phyloP scores from a whole-genome alignment of 805 yeast species.

The Kregervanrija pseudodelftensis region DNA sequence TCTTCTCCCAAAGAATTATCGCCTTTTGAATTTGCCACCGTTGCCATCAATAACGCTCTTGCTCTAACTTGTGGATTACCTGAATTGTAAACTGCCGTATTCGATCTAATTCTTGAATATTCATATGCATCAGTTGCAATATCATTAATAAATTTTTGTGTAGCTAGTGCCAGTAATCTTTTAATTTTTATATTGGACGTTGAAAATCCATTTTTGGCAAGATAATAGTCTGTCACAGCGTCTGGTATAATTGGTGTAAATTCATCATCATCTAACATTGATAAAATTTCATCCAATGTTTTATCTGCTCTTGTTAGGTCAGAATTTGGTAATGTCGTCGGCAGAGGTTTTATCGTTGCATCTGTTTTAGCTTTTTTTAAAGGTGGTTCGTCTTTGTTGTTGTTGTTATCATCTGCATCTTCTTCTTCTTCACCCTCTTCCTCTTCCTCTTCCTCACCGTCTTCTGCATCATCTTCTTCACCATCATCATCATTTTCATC shows the following conservation, averaged over 20 bases:
- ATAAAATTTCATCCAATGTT: constrained; percentile 74
- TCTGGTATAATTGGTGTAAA: constrained; percentile 96
- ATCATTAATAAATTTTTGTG: constrained; percentile 91
- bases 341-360: background rate
- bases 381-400: background rate
- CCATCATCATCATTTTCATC: constrained; percentile 5
- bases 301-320: constrained; percentile 73
- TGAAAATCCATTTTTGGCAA: constrained; percentile 49
- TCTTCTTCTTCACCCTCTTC: constrained; percentile 11
- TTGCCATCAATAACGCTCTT: constrained; percentile 57
- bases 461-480: constrained; percentile 2
- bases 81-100: constrained; percentile 78
- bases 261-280: constrained; percentile 89
- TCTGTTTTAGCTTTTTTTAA: background rate
- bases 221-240: constrained; percentile 88
- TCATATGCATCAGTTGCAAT: constrained; percentile 96
- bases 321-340: constrained; percentile 34
- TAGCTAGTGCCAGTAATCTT: constrained; percentile 84
- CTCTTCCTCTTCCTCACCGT: background rate
- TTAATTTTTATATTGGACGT: constrained; percentile 73
- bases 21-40: constrained; percentile 34
- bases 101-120: constrained; percentile 85
- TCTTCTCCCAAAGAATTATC: constrained; percentile 17
- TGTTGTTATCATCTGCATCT: constrained; percentile 7
- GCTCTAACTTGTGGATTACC: constrained; percentile 83